Conservation (phyloP, 306 rosid species). For the Sophora flavescens region DNA sequence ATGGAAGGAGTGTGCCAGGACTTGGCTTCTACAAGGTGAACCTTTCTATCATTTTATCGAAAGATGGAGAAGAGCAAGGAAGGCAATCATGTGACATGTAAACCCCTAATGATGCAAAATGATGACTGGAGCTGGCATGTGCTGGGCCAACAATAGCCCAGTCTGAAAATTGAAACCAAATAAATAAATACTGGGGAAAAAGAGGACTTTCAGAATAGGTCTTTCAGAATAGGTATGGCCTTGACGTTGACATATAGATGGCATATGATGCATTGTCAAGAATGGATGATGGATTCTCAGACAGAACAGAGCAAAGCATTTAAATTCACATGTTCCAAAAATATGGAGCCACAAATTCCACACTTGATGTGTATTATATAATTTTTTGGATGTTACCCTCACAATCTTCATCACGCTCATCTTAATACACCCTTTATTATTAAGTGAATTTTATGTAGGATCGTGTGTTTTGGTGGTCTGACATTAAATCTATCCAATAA, state of each 20-base stretch:
- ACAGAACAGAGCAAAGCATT: slow-evolving; percentile 3
- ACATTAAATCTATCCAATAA: too few species aligned
- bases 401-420: too few species aligned
- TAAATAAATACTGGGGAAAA: not conserved
- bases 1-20: slow-evolving; percentile 4
- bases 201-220: not conserved
- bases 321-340: slow-evolving; percentile 35
- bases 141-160: slow-evolving; percentile 32
- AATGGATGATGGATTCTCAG: not conserved
- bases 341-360: slow-evolving; percentile 34
- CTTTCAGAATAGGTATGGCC: not conserved
- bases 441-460: too few species aligned
- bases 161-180: slow-evolving; percentile 1
- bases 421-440: too few species aligned
- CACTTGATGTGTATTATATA: slow-evolving; percentile 15
- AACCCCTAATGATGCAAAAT: slow-evolving; percentile 42
- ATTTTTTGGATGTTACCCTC: too few species aligned
- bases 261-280: not conserved
- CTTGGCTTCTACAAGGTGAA: slow-evolving; percentile 5
- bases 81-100: slow-evolving; percentile 52
- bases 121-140: slow-evolving; percentile 47
- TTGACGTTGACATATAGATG: slow-evolving; percentile 37
- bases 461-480: too few species aligned
- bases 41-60: not conserved
- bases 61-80: slow-evolving; percentile 23